Evolutionary conservation across 1,139 yeast species (phyloP).

Genomic region (Suhomyces coccinellae): DNA sequence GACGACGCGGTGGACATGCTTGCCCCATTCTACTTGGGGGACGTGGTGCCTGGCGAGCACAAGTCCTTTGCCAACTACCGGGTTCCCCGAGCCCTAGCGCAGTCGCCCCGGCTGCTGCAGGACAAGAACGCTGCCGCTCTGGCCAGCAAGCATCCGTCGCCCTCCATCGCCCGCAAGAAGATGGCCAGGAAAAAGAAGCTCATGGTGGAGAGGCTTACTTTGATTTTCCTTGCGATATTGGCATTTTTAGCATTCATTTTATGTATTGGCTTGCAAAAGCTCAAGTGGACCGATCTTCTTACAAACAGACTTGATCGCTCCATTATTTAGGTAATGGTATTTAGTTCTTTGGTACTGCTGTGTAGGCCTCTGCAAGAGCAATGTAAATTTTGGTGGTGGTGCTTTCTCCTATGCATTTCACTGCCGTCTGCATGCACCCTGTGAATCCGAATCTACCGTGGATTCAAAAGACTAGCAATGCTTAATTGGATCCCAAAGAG

Average conservation of each 20-base stretch:
- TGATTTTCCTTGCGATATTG: slow-evolving; percentile 22
- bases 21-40: slow-evolving; percentile 40
- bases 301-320: background rate
- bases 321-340: background rate
- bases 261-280: slow-evolving; percentile 30
- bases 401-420: no score
- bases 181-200: slow-evolving; percentile 6
- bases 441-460: no score
- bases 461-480: no score
- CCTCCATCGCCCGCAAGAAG: background rate
- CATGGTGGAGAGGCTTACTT: slow-evolving; percentile 22
- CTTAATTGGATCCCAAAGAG: no score
- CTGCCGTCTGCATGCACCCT: no score
- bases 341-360: slow-evolving; percentile 1
- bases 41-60: slow-evolving; percentile 24
- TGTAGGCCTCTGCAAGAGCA: background rate
- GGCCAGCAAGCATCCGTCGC: background rate
- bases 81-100: slow-evolving; percentile 8
- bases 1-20: slow-evolving; percentile 45
- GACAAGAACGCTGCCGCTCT: background rate
- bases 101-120: background rate
- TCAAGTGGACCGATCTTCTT: slow-evolving; percentile 27
- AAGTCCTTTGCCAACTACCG: slow-evolving; percentile 13
- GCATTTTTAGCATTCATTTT: slow-evolving; percentile 29
- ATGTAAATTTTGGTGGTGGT: no score